A percentile compares a stretch with the other conserved stretches of the same genome.
phyloP scores from a whole-genome alignment of 2,329 filamentous ascomycete species.

The Orbilia ellipsospora region DNA sequence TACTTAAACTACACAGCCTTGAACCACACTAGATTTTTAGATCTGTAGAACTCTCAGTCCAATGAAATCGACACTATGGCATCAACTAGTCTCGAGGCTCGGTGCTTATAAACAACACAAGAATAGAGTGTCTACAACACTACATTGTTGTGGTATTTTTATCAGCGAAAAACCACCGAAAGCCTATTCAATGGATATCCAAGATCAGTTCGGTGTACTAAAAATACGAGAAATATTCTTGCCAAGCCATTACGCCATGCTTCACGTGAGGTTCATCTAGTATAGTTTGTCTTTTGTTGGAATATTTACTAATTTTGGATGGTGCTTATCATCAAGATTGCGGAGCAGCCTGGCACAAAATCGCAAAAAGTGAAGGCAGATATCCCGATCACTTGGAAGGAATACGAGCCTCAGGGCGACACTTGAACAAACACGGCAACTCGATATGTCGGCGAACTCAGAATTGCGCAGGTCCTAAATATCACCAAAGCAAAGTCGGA shows the following conservation, averaged over 20 bases:
- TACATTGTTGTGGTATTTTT: too few species aligned
- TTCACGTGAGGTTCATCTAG: not conserved
- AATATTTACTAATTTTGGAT: not conserved
- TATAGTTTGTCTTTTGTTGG: not conserved
- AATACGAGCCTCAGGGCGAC: conserved; percentile 5
- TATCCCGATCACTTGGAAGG: not conserved
- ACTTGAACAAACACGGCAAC: not conserved
- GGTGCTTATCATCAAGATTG: not conserved
- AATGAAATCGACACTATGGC: too few species aligned
- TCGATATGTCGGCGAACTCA: not conserved
- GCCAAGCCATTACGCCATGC: not conserved
- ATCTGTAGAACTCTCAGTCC: too few species aligned
- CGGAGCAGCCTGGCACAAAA: not conserved
- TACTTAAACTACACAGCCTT: too few species aligned
- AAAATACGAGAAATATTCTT: not conserved
- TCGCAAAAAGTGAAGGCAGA: not conserved
- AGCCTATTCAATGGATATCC: too few species aligned
- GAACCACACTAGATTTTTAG: too few species aligned
- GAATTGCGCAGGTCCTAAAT: not conserved
- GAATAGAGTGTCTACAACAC: too few species aligned
- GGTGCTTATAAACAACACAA: too few species aligned
- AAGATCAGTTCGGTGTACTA: too few species aligned
- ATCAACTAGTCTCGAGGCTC: too few species aligned
- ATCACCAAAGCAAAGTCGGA: not conserved
- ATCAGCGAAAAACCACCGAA: too few species aligned